Conservation (phyloP, 2,329 filamentous ascomycete genomes). For the Cadophora sp. region DNA sequence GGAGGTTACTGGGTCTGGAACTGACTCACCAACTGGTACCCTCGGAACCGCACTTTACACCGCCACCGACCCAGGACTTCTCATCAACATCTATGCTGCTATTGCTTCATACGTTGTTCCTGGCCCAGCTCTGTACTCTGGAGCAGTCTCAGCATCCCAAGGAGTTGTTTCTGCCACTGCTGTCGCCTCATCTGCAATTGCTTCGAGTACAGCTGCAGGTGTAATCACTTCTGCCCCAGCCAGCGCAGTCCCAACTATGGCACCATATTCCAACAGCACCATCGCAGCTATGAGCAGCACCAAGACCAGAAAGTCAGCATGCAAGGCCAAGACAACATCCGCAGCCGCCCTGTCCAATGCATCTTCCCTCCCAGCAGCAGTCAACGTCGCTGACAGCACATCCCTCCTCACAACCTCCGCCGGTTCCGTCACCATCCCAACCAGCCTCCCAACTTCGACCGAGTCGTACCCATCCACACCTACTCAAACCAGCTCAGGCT, state of each 20-base stretch:
- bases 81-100: slow-evolving; percentile 48
- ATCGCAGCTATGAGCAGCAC: slow-evolving; percentile 8
- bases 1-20: slow-evolving; percentile 53
- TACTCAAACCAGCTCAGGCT: not conserved
- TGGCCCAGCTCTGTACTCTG: slow-evolving; percentile 45
- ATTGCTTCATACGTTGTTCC: slow-evolving; percentile 45
- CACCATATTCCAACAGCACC: slow-evolving; percentile 28
- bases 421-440: slow-evolving; percentile 25
- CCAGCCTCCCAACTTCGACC: slow-evolving; percentile 10
- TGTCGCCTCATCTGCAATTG: slow-evolving; percentile 14
- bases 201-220: slow-evolving; percentile 14
- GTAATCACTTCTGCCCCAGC: slow-evolving; percentile 20
- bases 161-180: slow-evolving; percentile 18
- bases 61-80: slow-evolving; percentile 51
- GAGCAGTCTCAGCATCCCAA: slow-evolving; percentile 16
- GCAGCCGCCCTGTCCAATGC: slow-evolving; percentile 4
- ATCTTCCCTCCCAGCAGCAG: not conserved
- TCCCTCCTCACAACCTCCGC: slow-evolving; percentile 16
- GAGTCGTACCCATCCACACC: not conserved
- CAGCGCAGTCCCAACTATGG: not conserved
- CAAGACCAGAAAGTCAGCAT: slow-evolving; percentile 31
- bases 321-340: slow-evolving; percentile 31
- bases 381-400: slow-evolving; percentile 10
- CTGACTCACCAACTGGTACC: slow-evolving; percentile 47
- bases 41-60: slow-evolving; percentile 51